phyloP scores from a whole-genome alignment of 2,329 filamentous ascomycete species.

The Tricladium varicosporioides region DNA sequence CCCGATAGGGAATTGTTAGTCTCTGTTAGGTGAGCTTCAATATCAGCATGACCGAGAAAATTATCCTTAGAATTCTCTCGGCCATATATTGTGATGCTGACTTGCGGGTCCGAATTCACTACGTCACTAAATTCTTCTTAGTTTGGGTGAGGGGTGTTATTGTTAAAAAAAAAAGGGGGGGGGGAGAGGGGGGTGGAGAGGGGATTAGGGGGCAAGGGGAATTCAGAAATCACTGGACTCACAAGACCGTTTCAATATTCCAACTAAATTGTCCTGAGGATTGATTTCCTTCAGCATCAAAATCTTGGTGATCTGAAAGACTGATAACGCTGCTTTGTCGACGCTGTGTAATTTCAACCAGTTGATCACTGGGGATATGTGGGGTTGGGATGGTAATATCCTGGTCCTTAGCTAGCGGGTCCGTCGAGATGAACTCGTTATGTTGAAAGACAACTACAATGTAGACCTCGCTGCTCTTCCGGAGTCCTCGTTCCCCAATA shows the following conservation, averaged over 20 bases:
- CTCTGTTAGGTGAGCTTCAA: slow-evolving; percentile 66
- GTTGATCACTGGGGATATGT: slow-evolving; percentile 75
- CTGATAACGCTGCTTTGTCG: slow-evolving; percentile 96
- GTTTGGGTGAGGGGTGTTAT: too few species aligned
- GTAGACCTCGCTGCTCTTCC: slow-evolving; percentile 83
- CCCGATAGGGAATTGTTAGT: slow-evolving; percentile 69
- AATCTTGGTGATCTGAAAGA: slow-evolving; percentile 60
- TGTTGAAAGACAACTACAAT: slow-evolving; percentile 95
- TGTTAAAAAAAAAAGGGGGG: too few species aligned
- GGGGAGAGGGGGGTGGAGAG: too few species aligned
- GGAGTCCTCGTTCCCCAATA: slow-evolving; percentile 76
- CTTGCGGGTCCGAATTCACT: slow-evolving; percentile 81
- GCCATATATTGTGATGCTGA: slow-evolving; percentile 93
- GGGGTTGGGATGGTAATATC: slow-evolving; percentile 62
- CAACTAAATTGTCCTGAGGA: slow-evolving; percentile 82
- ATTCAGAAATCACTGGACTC: slow-evolving; percentile 41
- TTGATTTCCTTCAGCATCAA: slow-evolving; percentile 53
- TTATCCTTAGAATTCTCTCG: slow-evolving; percentile 74
- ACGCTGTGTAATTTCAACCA: slow-evolving; percentile 95
- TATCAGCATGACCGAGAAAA: slow-evolving; percentile 85
- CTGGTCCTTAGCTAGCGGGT: slow-evolving; percentile 62
- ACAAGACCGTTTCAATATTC: slow-evolving; percentile 96
- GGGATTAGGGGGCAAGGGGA: too few species aligned
- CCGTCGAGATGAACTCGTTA: slow-evolving; percentile 90
- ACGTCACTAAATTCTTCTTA: slow-evolving; percentile 66